Evolutionary conservation across 257 asterid species (phyloP).

Genomic region (Nemophila menziesii): DNA sequence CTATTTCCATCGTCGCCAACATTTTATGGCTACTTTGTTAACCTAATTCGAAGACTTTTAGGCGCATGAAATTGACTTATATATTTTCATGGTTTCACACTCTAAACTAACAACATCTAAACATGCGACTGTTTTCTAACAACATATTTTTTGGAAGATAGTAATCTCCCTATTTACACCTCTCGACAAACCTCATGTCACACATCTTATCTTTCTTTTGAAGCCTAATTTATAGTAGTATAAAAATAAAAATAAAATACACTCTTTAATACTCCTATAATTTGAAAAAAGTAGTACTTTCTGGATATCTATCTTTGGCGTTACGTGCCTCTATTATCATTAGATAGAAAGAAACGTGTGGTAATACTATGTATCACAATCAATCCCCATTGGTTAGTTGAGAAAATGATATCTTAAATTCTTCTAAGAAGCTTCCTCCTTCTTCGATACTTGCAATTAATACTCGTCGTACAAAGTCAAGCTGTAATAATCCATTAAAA

Average conservation of each 20-base stretch:
- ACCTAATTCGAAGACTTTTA: constrained; percentile 9
- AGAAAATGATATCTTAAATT: neutral
- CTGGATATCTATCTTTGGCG: neutral
- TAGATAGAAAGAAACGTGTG: neutral
- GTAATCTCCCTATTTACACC: neutral
- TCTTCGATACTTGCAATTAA: neutral
- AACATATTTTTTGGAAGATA: too few relatives aligned
- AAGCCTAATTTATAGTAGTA: neutral
- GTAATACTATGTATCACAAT: neutral
- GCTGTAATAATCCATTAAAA: too few relatives aligned
- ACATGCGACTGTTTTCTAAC: neutral
- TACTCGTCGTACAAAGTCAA: neutral
- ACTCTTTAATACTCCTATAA: neutral
- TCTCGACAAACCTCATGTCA: neutral
- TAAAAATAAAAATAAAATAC: neutral
- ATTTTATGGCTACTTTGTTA: neutral
- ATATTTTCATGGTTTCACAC: neutral
- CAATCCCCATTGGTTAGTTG: neutral
- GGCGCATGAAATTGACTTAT: constrained; percentile 8
- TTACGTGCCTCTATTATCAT: too few relatives aligned
- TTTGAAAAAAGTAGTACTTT: too few relatives aligned
- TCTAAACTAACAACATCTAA: too few relatives aligned
- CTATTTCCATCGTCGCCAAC: neutral
- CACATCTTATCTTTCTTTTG: too few relatives aligned
- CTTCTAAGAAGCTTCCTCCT: neutral